A percentile compares a stretch with the other conserved stretches of the same genome.
These are phyloP conservation scores for Stagonosporopsis tanaceti DNA, from an alignment of 2,329 filamentous ascomycete genomes.

Conservation along the genomic window DNA sequence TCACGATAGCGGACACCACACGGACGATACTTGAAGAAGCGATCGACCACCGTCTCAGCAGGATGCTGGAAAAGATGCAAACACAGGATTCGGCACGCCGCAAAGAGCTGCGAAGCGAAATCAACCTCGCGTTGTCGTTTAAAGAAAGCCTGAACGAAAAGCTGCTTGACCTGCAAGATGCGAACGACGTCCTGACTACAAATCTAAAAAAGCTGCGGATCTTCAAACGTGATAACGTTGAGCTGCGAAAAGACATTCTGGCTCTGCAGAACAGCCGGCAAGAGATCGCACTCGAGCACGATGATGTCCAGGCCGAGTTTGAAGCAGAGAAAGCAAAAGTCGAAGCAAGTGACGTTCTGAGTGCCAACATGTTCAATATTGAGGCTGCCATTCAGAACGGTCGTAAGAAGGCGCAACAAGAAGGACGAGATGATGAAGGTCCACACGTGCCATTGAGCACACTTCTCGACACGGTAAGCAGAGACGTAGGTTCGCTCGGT, in stretches of 20 bases:
- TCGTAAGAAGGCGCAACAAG: constrained; percentile 38
- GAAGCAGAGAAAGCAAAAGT: constrained; percentile 36
- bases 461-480: constrained; percentile 39
- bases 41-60: constrained; percentile 55
- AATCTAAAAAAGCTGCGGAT: constrained; percentile 56
- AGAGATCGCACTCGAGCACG: constrained; percentile 58
- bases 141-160: constrained; percentile 58
- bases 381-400: constrained; percentile 48
- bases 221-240: constrained; percentile 55
- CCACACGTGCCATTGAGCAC: constrained; percentile 43
- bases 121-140: constrained; percentile 58
- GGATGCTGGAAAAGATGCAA: constrained; percentile 50
- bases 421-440: constrained; percentile 44
- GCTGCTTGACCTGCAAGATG: constrained; percentile 61
- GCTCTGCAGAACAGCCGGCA: constrained; percentile 59
- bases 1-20: constrained; percentile 63
- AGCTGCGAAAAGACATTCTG: constrained; percentile 57
- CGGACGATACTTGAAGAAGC: constrained; percentile 60
- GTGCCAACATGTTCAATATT: constrained; percentile 45
- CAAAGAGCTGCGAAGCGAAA: constrained; percentile 54
- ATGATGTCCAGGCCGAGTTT: constrained; percentile 53
- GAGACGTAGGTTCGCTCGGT: constrained; percentile 38
- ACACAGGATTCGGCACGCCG: constrained; percentile 51
- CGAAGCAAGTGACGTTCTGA: constrained; percentile 40
- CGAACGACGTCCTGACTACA: constrained; percentile 59